Evolutionary conservation across 768 basidiomycete genomes (phyloP).

Genomic region (Tylopilus plumbeoviolaceoides): DNA sequence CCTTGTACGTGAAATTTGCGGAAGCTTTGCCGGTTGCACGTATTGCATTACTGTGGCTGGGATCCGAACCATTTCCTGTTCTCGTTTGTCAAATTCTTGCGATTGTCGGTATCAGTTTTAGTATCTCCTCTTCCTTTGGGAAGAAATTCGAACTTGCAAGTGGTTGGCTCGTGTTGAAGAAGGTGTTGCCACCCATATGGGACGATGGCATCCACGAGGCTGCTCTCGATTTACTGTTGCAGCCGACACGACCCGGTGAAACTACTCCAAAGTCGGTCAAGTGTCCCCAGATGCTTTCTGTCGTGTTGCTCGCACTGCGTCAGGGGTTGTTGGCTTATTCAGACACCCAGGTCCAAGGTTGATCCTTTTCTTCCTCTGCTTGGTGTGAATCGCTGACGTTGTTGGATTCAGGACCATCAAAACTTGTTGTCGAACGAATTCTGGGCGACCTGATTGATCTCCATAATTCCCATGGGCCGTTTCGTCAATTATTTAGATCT

Average conservation of each 20-base stretch:
- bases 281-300: constrained; percentile 69
- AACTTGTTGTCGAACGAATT: constrained; percentile 30
- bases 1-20: constrained; percentile 66
- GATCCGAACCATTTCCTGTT: constrained; percentile 60
- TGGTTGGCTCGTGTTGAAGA: constrained; percentile 76
- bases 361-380: not conserved
- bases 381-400: not conserved
- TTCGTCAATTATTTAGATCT: constrained; percentile 71
- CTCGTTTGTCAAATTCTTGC: constrained; percentile 57
- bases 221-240: constrained; percentile 67
- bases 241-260: constrained; percentile 27
- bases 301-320: constrained; percentile 67
- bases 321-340: constrained; percentile 42
- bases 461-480: constrained; percentile 59
- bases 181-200: constrained; percentile 68
- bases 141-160: constrained; percentile 82
- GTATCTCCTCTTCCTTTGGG: constrained; percentile 57
- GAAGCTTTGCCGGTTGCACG: constrained; percentile 73
- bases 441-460: constrained; percentile 67
- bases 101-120: constrained; percentile 55
- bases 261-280: constrained; percentile 31
- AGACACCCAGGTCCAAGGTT: constrained; percentile 18
- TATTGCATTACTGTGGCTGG: constrained; percentile 74
- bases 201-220: constrained; percentile 59
- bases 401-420: constrained; percentile 19